Evolutionary conservation across 2,329 filamentous ascomycete species (phyloP).

Genomic region (Xylaria sp.): DNA sequence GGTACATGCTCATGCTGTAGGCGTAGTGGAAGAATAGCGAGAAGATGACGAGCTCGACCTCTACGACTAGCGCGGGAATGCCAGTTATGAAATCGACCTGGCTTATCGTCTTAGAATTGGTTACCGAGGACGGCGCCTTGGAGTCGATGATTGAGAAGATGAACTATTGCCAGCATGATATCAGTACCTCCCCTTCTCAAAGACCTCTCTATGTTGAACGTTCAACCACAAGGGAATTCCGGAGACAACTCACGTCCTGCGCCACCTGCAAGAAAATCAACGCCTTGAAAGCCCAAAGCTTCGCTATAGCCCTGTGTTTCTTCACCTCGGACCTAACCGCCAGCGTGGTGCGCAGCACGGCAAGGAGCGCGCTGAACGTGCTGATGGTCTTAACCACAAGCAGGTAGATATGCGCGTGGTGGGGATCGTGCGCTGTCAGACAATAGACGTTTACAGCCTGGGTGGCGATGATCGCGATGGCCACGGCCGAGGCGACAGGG

Average conservation of each 20-base stretch:
- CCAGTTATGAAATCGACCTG: conserved; percentile 40
- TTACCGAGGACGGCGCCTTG: conserved; percentile 27
- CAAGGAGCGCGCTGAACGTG: conserved; percentile 41
- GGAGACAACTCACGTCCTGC: conserved; percentile 34
- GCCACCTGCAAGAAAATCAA: conserved; percentile 43
- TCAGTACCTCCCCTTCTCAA: not conserved
- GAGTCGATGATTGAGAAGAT: conserved; percentile 39
- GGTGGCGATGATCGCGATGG: conserved; percentile 51
- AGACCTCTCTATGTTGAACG: no score
- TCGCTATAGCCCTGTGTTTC: conserved; percentile 41
- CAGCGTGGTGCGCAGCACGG: conserved; percentile 40
- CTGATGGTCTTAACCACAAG: conserved; percentile 44
- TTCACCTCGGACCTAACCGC: conserved; percentile 38
- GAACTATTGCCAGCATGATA: conserved; percentile 25
- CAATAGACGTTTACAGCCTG: conserved; percentile 48
- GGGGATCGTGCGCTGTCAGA: conserved; percentile 43
- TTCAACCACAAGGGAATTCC: no score
- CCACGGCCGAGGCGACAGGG: conserved; percentile 52
- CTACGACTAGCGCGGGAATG: conserved; percentile 37
- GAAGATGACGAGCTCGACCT: conserved; percentile 40
- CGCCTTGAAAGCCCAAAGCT: conserved; percentile 46
- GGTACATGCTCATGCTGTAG: conserved; percentile 41
- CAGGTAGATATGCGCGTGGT: conserved; percentile 50
- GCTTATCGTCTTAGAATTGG: conserved; percentile 33
- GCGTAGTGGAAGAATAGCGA: conserved; percentile 44